Percentiles rank a stretch among this genome's conserved stretches.
Evolutionary conservation across 345 rosid species (phyloP).

Genomic region (Luvunga scandens): DNA sequence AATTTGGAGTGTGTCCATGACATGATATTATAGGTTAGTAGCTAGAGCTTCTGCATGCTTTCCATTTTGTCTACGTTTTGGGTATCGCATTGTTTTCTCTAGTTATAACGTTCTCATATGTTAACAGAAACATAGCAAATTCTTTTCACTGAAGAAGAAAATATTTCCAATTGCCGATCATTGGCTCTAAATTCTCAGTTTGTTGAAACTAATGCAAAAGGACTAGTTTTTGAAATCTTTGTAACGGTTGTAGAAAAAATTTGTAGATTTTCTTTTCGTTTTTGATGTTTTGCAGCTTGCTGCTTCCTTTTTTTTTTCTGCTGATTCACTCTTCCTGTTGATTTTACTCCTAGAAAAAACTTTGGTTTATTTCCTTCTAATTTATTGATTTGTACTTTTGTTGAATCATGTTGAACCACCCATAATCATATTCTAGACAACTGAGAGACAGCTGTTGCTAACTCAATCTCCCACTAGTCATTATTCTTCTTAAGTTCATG

Average conservation of each 20-base stretch:
- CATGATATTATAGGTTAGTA: constrained; percentile 27
- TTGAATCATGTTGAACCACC: neutral
- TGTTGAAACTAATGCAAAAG: neutral
- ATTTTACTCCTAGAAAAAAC: neutral
- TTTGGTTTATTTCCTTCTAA: neutral
- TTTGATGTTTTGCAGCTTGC: neutral
- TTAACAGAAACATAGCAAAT: neutral
- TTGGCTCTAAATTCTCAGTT: neutral
- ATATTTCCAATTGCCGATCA: neutral
- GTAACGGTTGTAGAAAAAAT: neutral
- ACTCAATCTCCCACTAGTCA: neutral
- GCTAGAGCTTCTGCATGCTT: neutral
- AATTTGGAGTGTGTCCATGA: constrained; percentile 21
- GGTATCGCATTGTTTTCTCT: neutral
- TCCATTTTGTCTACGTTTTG: neutral
- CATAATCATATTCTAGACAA: neutral
- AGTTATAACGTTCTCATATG: neutral
- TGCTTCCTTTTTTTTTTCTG: neutral
- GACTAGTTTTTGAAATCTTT: neutral
- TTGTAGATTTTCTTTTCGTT: neutral
- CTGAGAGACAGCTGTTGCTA: neutral
- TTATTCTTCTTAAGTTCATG: neutral
- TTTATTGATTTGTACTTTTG: neutral
- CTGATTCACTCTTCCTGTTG: neutral
- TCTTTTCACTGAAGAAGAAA: neutral